Evolutionary conservation across 768 basidiomycete species (phyloP).

Genomic region (Boletus subcaerulescens): DNA sequence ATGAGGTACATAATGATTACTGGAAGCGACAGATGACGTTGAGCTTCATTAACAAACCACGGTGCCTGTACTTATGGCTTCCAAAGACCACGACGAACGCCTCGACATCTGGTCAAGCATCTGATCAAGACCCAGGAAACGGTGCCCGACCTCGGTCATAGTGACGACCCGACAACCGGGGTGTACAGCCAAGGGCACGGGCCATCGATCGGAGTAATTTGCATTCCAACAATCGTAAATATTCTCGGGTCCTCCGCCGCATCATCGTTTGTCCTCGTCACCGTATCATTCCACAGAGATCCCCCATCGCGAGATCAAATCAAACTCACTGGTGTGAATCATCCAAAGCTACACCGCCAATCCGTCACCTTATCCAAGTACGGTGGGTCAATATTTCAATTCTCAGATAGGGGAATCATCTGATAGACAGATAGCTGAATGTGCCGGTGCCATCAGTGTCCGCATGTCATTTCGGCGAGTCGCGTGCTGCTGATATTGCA

Average conservation of each 20-base stretch:
- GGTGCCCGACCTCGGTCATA: background rate
- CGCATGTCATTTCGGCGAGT: background rate
- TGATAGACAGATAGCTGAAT: background rate
- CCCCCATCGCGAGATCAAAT: background rate
- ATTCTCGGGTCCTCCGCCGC: background rate
- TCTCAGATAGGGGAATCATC: constrained; percentile 3
- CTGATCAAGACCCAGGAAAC: background rate
- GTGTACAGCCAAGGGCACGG: background rate
- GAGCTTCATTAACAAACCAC: no score
- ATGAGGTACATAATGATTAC: background rate
- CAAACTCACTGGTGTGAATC: background rate
- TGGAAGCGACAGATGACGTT: no score
- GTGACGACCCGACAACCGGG: background rate
- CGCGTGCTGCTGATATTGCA: background rate
- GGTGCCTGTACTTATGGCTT: background rate
- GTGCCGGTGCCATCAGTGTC: background rate
- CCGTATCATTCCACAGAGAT: background rate
- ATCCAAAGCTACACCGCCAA: background rate
- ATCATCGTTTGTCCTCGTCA: background rate
- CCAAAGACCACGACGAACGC: background rate
- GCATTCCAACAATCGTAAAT: no score
- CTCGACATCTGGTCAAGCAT: background rate
- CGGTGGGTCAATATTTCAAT: background rate
- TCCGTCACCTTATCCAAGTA: background rate
- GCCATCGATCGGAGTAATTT: background rate